These are phyloP conservation scores for Phragmites australis DNA, from an alignment of 176 grass and related monocot genomes.

Conservation along the genomic window DNA sequence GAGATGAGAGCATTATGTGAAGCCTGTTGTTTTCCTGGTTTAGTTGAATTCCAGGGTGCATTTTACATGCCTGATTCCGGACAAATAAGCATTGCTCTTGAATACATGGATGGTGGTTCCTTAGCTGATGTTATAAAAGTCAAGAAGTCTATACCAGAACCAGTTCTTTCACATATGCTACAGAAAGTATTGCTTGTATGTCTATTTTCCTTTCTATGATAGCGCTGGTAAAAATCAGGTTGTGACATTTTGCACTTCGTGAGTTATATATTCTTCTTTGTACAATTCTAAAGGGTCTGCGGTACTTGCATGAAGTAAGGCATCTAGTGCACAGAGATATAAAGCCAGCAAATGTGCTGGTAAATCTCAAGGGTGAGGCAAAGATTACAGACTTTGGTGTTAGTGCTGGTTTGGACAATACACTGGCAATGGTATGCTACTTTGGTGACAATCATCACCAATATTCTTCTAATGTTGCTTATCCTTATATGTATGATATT, in stretches of 20 bases:
- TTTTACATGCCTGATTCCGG: slow-evolving; percentile 92
- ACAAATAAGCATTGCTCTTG: slow-evolving; percentile 93
- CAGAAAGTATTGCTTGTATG: slow-evolving; percentile 83
- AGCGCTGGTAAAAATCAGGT: slow-evolving; percentile 25
- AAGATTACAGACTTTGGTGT: slow-evolving; percentile 97
- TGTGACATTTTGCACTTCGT: slow-evolving; percentile 27
- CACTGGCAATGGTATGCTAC: slow-evolving; percentile 91
- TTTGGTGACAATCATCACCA: slow-evolving; percentile 9
- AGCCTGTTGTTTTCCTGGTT: slow-evolving; percentile 73
- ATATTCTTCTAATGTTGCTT: slow-evolving; percentile 7
- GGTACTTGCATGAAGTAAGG: slow-evolving; percentile 82
- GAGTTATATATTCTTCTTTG: slow-evolving; percentile 27
- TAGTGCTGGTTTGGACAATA: slow-evolving; percentile 91
- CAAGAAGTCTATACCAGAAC: slow-evolving; percentile 84
- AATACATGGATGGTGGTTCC: slow-evolving; percentile 98
- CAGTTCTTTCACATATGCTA: slow-evolving; percentile 74
- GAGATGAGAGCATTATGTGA: slow-evolving; percentile 95
- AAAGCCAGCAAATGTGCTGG: slow-evolving; percentile 95
- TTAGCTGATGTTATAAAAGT: slow-evolving; percentile 78
- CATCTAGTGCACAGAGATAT: slow-evolving; percentile 98
- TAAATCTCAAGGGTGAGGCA: slow-evolving; percentile 86
- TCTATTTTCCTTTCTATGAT: slow-evolving; percentile 33
- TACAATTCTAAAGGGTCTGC: slow-evolving; percentile 65
- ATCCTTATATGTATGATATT: not conserved
- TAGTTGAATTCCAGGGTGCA: slow-evolving; percentile 96